These are phyloP conservation scores for Cyamopsis tetragonoloba DNA, from an alignment of 306 rosid species.

Conservation along the genomic window DNA sequence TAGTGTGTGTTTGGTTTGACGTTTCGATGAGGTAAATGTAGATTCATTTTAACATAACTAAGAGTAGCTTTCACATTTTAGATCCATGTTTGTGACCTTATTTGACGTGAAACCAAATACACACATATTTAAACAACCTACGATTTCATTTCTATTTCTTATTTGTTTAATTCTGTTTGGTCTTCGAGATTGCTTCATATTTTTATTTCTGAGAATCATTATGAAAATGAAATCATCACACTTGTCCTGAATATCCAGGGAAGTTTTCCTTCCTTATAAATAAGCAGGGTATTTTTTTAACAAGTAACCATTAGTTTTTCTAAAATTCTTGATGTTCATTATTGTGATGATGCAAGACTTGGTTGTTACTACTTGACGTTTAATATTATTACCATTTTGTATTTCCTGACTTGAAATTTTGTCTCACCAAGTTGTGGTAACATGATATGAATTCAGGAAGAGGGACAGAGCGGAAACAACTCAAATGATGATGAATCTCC, in stretches of 20 bases:
- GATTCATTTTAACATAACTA: too few relatives aligned
- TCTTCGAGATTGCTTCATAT: not conserved
- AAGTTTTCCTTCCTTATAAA: not conserved
- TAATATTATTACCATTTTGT: not conserved
- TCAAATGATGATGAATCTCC: constrained; percentile 55
- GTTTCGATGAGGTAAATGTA: too few relatives aligned
- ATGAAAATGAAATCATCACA: not conserved
- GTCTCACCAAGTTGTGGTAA: constrained; percentile 25
- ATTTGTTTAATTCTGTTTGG: not conserved
- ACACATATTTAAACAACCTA: not conserved
- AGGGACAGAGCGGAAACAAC: constrained; percentile 39
- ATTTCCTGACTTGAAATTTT: not conserved
- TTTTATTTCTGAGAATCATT: not conserved
- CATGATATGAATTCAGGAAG: constrained; percentile 52
- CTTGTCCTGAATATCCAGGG: not conserved
- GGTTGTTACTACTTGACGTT: not conserved
- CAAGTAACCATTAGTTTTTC: constrained; percentile 7
- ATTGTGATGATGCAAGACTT: not conserved
- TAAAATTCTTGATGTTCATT: constrained; percentile 9
- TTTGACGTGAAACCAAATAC: too few relatives aligned
- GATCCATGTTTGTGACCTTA: too few relatives aligned
- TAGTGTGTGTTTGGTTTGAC: too few relatives aligned
- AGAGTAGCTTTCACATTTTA: too few relatives aligned
- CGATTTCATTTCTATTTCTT: not conserved
- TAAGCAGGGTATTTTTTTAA: not conserved